These are phyloP conservation scores for Coniophora puteana DNA, from an alignment of 1,284 basidiomycete genomes.

Conservation along the genomic window DNA sequence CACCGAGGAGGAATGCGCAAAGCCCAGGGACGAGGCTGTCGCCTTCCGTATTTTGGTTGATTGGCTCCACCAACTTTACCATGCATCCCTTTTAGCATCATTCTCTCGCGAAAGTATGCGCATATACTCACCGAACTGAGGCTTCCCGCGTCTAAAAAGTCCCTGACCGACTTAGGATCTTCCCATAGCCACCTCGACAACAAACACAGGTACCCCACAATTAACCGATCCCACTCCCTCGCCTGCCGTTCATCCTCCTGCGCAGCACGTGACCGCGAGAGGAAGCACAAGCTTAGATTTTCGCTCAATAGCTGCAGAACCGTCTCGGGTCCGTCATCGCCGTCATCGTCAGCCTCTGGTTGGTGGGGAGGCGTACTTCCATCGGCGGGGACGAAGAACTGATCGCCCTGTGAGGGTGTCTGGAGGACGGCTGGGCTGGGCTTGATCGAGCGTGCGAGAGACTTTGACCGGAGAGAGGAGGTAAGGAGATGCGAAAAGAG, in stretches of 20 bases:
- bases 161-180: slow-evolving; percentile 81
- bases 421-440: slow-evolving; percentile 39
- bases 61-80: slow-evolving; percentile 85
- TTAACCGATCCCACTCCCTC: slow-evolving; percentile 86
- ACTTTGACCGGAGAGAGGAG: slow-evolving; percentile 69
- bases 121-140: slow-evolving; percentile 74
- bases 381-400: slow-evolving; percentile 75
- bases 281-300: slow-evolving; percentile 65
- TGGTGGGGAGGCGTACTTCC: slow-evolving; percentile 33
- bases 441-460: slow-evolving; percentile 68
- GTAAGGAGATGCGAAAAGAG: slow-evolving; percentile 71
- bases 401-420: slow-evolving; percentile 32
- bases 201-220: slow-evolving; percentile 82
- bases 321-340: slow-evolving; percentile 64
- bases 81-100: not conserved
- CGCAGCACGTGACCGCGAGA: slow-evolving; percentile 66
- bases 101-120: slow-evolving; percentile 4
- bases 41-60: slow-evolving; percentile 85
- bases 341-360: slow-evolving; percentile 33
- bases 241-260: slow-evolving; percentile 58
- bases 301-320: slow-evolving; percentile 71
- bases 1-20: slow-evolving; percentile 88
- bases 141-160: slow-evolving; percentile 89
- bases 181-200: slow-evolving; percentile 97
- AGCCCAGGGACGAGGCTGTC: slow-evolving; percentile 90